Base-by-base conservation (phyloP, 2,329 filamentous ascomycete genomes). In the Sporothrix phasma region DNA sequence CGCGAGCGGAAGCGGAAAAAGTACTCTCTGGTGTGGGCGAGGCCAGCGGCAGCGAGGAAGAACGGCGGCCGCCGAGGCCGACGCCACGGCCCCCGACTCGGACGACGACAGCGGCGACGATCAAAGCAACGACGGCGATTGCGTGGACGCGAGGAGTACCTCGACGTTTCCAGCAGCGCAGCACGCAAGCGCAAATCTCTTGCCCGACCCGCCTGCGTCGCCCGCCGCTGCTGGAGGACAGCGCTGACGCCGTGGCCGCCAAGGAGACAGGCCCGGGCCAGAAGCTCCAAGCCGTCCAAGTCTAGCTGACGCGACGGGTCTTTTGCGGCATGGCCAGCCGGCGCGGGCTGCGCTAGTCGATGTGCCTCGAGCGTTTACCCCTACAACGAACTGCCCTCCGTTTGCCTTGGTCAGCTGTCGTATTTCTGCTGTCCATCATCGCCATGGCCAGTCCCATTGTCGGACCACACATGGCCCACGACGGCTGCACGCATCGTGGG, bases 171-270 rank as follows among this genome's bases (percentile, higher is more conserved):
- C 66, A 72, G 41, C 71, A 76, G 66, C 69, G 69, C 26, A 61
- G 65, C 13, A 68, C 69, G 19, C 74, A 74, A 61, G 71, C 76
- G 0, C 70, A 74, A 59, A 78, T 77, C 63, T 77, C 67, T 78
- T 77, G 1, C 76, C 77, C 1, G 76, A 79, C 29, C 73, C 73
- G n/a, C 73, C 74, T 7, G 39, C 39, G 11, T 41, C 39, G 13
- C 39, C 41, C n/a, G 61, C 10, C 39, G 54, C 29, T 46, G 7
- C 5, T 51, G 24, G 19, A 37, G 59, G 43, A 34, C 15, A 15
- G 46, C 39, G 11, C 58, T 10, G 45, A 41, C 31, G 45, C 19
- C 31, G 15, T n/a, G 1, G 19, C 22, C 2, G 39, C 31, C 17
- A 31, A 46, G 34, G 54, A 59, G 22, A 24, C 39, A 3, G 39